A percentile compares a stretch with the other conserved stretches of the same genome.
These are phyloP conservation scores for Saccharomyces hybrid DNA, from an alignment of 1,139 yeast species.

Conservation along the genomic window DNA sequence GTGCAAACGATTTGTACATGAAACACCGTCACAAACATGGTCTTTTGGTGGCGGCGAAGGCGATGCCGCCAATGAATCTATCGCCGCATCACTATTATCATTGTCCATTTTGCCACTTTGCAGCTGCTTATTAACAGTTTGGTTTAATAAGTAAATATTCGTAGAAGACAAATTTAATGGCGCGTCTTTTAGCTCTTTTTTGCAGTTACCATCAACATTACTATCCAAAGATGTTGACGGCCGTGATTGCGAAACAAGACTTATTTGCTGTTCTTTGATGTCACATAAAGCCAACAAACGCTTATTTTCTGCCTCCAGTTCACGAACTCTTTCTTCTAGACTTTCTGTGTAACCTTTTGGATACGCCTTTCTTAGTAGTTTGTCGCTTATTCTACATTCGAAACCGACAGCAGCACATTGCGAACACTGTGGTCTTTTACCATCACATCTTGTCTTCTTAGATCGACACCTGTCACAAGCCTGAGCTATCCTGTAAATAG, in stretches of 20 bases:
- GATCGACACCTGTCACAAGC: constrained; percentile 86
- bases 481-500: constrained; percentile 44
- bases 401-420: constrained; percentile 63
- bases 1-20: constrained; percentile 48
- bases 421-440: constrained; percentile 42
- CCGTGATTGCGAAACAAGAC: constrained; percentile 17
- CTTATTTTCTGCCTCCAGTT: constrained; percentile 52
- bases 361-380: constrained; percentile 59
- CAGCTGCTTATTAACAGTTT: constrained; percentile 9
- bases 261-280: constrained; percentile 54
- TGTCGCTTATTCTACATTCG: constrained; percentile 69
- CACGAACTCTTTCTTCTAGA: constrained; percentile 52
- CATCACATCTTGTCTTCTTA: constrained; percentile 46
- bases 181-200: not conserved
- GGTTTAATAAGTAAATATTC: constrained; percentile 28
- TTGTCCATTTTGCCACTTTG: constrained; percentile 3
- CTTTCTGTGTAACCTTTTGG: constrained; percentile 74
- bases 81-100: not conserved
- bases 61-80: constrained; percentile 8
- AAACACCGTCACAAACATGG: constrained; percentile 49
- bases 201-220: not conserved
- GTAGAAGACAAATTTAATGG: constrained; percentile 28
- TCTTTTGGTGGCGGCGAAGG: constrained; percentile 27
- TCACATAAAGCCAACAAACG: constrained; percentile 47
- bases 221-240: not conserved